Conservation (phyloP, 495 filamentous ascomycete genomes). For the Penicillium tannophilum region DNA sequence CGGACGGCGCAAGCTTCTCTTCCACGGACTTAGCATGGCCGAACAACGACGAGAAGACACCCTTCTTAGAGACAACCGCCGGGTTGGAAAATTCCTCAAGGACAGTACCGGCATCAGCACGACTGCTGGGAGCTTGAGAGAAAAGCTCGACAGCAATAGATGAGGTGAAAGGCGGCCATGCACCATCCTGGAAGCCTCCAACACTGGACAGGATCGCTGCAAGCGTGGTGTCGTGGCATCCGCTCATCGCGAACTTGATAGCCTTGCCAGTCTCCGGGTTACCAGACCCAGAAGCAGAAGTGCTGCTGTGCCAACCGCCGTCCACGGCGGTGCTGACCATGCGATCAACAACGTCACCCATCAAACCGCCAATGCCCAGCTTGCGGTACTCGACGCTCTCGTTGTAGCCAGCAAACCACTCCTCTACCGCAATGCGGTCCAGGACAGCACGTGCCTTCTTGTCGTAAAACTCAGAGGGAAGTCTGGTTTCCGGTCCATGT, state of each 20-base stretch:
- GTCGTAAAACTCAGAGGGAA: slow-evolving; percentile 90
- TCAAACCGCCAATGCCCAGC: slow-evolving; percentile 80
- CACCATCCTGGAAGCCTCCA: slow-evolving; percentile 70
- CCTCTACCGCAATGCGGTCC: slow-evolving; percentile 80
- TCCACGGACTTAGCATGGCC: slow-evolving; percentile 25
- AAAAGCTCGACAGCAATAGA: slow-evolving; percentile 93
- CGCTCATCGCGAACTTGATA: slow-evolving; percentile 74
- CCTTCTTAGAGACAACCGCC: slow-evolving; percentile 24
- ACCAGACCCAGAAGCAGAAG: slow-evolving; percentile 50
- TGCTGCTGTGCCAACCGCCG: slow-evolving; percentile 55
- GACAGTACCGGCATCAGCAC: slow-evolving; percentile 16
- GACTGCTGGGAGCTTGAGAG: slow-evolving; percentile 38
- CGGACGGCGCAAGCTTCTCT: slow-evolving; percentile 25
- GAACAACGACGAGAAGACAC: slow-evolving; percentile 37
- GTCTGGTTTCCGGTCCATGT: slow-evolving; percentile 74
- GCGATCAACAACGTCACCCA: slow-evolving; percentile 81
- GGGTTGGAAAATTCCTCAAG: slow-evolving; percentile 34
- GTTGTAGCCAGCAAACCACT: slow-evolving; percentile 89
- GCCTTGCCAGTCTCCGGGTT: slow-evolving; percentile 51
- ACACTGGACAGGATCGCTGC: slow-evolving; percentile 76
- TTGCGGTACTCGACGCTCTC: slow-evolving; percentile 83
- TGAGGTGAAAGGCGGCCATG: slow-evolving; percentile 91
- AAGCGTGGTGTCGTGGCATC: slow-evolving; percentile 94
- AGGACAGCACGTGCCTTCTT: slow-evolving; percentile 66
- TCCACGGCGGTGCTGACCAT: slow-evolving; percentile 78